A percentile compares a stretch with the other conserved stretches of the same genome.
Evolutionary conservation across 2,329 filamentous ascomycete species (phyloP).

Genomic region (Aspergillus glaucus): DNA sequence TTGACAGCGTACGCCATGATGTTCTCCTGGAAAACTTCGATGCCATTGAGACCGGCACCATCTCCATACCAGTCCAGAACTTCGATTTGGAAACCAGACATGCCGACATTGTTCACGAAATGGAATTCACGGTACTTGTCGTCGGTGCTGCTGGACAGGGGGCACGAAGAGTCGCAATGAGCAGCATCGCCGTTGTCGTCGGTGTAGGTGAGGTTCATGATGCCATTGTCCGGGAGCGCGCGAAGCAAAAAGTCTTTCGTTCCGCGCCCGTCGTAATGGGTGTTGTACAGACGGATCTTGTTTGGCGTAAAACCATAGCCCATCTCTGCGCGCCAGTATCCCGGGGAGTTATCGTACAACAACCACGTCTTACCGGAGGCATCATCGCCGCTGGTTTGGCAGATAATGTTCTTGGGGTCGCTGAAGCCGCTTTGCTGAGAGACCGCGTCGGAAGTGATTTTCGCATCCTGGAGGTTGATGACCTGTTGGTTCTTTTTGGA

Average conservation of each 20-base stretch:
- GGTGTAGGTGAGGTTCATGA: conserved; percentile 91
- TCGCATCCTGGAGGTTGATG: conserved; percentile 76
- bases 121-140: conserved; percentile 77
- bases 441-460: conserved; percentile 58
- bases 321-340: conserved; percentile 78
- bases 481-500: conserved; percentile 61
- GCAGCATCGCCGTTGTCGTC: conserved; percentile 63
- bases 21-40: conserved; percentile 81
- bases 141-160: conserved; percentile 65
- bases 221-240: conserved; percentile 77
- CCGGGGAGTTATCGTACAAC: conserved; percentile 65
- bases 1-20: conserved; percentile 80
- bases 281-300: conserved; percentile 83
- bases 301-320: conserved; percentile 80
- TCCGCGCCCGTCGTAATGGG: conserved; percentile 72
- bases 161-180: conserved; percentile 75
- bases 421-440: conserved; percentile 61
- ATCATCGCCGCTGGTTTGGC: conserved; percentile 62
- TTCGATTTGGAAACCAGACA: conserved; percentile 79
- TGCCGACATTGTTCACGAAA: conserved; percentile 81
- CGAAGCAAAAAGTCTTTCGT: conserved; percentile 85
- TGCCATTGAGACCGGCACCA: conserved; percentile 77
- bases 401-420: conserved; percentile 76
- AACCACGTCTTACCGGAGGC: conserved; percentile 77
- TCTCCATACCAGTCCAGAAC: conserved; percentile 80